phyloP scores from a whole-genome alignment of 805 yeast genomes.

The Spathaspora girioi region DNA sequence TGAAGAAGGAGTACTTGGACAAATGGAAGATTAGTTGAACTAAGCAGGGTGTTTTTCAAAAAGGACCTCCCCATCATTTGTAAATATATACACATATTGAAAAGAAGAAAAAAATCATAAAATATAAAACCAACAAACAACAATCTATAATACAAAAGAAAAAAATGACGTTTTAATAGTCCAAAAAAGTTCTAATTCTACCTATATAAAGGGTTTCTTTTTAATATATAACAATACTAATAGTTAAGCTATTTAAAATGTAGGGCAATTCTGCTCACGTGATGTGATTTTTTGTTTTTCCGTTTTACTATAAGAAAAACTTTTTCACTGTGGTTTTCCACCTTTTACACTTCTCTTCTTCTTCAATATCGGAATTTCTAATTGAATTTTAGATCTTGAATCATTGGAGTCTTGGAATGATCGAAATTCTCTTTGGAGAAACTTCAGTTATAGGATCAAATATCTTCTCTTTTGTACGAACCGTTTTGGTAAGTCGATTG shows the following conservation, averaged over 20 bases:
- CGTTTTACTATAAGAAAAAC: neutral
- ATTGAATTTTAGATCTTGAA: slow-evolving; percentile 1
- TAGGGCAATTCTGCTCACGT: neutral
- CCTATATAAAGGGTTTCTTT: neutral
- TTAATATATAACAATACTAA: neutral
- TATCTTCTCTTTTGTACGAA: slow-evolving; percentile 32
- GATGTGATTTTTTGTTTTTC: neutral
- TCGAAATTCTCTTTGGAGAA: slow-evolving; percentile 6
- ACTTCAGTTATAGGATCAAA: slow-evolving; percentile 14
- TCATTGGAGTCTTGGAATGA: slow-evolving; percentile 14
- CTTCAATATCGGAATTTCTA: neutral
- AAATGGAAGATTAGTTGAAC: slow-evolving; percentile 8
- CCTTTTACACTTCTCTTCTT: neutral
- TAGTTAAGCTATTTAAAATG: too few species aligned
- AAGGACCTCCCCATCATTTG: neutral
- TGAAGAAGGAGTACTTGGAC: slow-evolving; percentile 9
- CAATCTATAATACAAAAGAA: neutral
- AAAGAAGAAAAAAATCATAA: neutral
- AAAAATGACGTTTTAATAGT: neutral
- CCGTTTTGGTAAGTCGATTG: slow-evolving; percentile 41
- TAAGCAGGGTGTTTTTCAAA: neutral
- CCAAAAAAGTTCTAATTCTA: neutral
- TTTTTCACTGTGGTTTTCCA: neutral
- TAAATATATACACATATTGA: neutral
- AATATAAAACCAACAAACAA: neutral